These are phyloP conservation scores for Pyrus pyrifolia DNA, from an alignment of 306 rosid species.

Conservation along the genomic window DNA sequence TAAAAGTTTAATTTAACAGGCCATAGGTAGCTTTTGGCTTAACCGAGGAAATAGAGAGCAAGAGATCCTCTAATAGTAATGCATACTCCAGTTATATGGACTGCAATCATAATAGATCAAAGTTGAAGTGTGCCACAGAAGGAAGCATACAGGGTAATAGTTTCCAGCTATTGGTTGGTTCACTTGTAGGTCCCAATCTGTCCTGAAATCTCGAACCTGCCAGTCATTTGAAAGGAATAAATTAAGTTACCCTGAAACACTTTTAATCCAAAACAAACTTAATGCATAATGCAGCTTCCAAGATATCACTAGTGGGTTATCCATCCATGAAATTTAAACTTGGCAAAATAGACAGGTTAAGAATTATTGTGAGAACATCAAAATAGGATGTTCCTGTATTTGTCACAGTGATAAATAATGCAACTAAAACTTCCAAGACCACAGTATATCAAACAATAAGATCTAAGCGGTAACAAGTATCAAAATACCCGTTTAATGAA, in stretches of 20 bases:
- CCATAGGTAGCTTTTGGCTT: not conserved
- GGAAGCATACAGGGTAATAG: constrained; percentile 27
- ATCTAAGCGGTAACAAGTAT: not conserved
- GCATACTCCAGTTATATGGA: not conserved
- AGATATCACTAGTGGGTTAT: not conserved
- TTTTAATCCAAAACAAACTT: not conserved
- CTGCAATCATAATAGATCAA: not conserved
- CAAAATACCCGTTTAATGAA: constrained; percentile 25
- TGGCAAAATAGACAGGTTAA: not conserved
- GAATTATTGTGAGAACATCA: not conserved
- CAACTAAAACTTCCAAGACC: not conserved
- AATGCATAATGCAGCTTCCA: not conserved
- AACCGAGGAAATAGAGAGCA: not conserved
- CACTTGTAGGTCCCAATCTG: constrained; percentile 30
- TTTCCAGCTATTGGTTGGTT: constrained; percentile 33
- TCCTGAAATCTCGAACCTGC: constrained; percentile 28
- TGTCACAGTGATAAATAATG: not conserved
- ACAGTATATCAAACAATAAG: not conserved
- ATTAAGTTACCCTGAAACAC: not conserved
- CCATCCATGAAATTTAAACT: not conserved
- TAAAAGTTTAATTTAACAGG: not conserved
- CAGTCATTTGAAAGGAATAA: constrained; percentile 6
- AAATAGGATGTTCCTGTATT: not conserved
- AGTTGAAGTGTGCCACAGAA: not conserved
- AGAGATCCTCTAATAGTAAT: not conserved